Conservation (phyloP, 495 filamentous ascomycete species). For the Penicillium flavigenum region DNA sequence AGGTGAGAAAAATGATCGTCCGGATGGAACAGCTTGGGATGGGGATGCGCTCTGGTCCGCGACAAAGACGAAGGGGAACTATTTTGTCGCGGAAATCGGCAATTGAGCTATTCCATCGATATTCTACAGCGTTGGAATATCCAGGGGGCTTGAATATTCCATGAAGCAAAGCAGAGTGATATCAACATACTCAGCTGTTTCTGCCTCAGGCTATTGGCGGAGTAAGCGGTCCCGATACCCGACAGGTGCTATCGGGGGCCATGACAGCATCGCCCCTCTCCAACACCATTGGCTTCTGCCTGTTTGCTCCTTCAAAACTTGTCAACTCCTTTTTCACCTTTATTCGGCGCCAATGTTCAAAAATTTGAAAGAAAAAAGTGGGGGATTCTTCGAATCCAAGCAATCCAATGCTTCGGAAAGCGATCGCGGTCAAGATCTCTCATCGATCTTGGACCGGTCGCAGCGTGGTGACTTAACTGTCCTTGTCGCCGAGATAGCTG, state of each 20-base stretch:
- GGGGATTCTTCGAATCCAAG: slow-evolving; percentile 34
- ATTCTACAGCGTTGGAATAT: neutral
- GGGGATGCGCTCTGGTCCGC: slow-evolving; percentile 71
- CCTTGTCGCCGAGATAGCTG: slow-evolving; percentile 43
- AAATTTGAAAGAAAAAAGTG: slow-evolving; percentile 43
- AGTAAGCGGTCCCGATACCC: slow-evolving; percentile 7
- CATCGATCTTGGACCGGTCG: slow-evolving; percentile 49
- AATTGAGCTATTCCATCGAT: slow-evolving; percentile 4
- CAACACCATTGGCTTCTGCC: slow-evolving; percentile 3
- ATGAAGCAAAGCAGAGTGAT: neutral
- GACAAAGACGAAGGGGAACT: slow-evolving; percentile 64
- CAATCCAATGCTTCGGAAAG: slow-evolving; percentile 25
- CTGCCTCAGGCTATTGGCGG: slow-evolving; percentile 1
- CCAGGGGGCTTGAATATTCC: neutral
- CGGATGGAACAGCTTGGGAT: slow-evolving; percentile 46
- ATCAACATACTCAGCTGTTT: neutral
- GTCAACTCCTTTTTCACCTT: neutral
- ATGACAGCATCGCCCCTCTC: slow-evolving; percentile 14
- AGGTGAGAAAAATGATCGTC: slow-evolving; percentile 29
- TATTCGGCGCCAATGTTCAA: slow-evolving; percentile 35
- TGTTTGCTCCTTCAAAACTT: neutral
- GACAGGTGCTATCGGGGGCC: neutral
- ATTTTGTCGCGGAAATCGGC: slow-evolving; percentile 75
- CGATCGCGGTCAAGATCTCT: slow-evolving; percentile 45
- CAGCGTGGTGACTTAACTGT: slow-evolving; percentile 51